Evolutionary conservation across 768 basidiomycete genomes (phyloP), one percentile per base, ranked within the genome.

Genomic region (Lentinula lateritia): DNA sequence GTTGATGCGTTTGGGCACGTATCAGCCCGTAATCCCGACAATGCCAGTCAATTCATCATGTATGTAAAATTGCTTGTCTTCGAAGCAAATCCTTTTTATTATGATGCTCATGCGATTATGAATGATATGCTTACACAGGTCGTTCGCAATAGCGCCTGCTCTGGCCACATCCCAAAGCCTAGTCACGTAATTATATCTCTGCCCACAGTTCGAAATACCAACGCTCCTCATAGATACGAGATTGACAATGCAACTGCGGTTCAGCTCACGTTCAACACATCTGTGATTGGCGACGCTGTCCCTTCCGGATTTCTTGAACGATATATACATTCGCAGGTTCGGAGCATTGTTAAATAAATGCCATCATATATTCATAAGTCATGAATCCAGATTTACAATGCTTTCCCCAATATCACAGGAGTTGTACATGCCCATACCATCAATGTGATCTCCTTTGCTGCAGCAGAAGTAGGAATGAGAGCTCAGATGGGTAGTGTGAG

Each of bases 1-100:
- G 66, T 68, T 6, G 67, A 68, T 46, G 67, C 67, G 5, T 66
- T 66, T 34, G 67, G 67, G n/a, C 67, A 68, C 48, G 58, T 66
- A n/a, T 66, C 65, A 6, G 56, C 66, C 16, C 64, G 67, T 13
- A 68, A 66, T 57, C 67, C 67, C 1, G 63, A 23, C 8, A 68
- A 68, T 61, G 12, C 62, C 0, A 68, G 64, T 38, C 61, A 68
- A 56, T 68, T 68, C 57, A 52, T 68, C 28, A 66, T 68, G 67
- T 68, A n/a, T 16, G 63, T 28, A 28, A 4, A 28, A 13, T 39
- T 57, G 13, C 12, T 16, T 3, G 42, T 46, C 43, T 12, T 52
- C 2, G 5, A 13, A 1, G 38, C 2, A 3, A 7, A 12, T 36
- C 6, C 18, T 13, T 50, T 12, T 16, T 32, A 12, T n/a, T 48